Evolutionary conservation across 345 rosid genomes (phyloP).

Genomic region (Heritiera littoralis): DNA sequence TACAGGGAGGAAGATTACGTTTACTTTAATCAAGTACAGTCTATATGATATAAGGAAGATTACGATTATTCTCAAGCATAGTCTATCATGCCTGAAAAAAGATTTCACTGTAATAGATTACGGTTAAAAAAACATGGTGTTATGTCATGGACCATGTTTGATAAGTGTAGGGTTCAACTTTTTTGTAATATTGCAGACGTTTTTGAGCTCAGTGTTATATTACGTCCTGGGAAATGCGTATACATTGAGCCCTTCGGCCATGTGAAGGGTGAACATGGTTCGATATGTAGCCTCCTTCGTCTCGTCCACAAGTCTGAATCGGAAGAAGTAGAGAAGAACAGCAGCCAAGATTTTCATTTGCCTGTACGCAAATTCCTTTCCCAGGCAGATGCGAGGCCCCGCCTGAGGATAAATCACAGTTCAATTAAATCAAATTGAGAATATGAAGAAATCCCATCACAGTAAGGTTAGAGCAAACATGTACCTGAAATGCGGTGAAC

Average conservation of each 20-base stretch:
- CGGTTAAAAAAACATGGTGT: no score
- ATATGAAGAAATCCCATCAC: not conserved
- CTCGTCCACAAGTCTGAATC: constrained; percentile 27
- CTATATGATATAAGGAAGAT: no score
- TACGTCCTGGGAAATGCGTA: constrained; percentile 22
- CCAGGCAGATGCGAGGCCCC: constrained; percentile 38
- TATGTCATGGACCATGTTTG: no score
- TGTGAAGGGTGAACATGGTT: constrained; percentile 28
- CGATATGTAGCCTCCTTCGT: constrained; percentile 3
- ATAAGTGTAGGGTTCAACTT: no score
- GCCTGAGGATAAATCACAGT: constrained; percentile 18
- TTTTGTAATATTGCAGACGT: no score
- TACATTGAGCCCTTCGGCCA: constrained; percentile 31
- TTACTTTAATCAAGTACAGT: no score
- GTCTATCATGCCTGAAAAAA: no score
- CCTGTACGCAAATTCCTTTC: constrained; percentile 37
- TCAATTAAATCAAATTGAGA: not conserved
- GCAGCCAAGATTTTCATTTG: constrained; percentile 34
- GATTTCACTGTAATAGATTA: no score
- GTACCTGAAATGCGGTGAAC: constrained; percentile 39
- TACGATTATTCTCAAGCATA: no score
- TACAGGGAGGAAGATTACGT: no score
- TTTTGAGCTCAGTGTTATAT: no score
- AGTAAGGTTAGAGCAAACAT: not conserved
- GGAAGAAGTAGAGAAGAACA: constrained; percentile 22